Evolutionary conservation across 805 yeast genomes (phyloP).

Genomic region (Barnettozyma pratensis): DNA sequence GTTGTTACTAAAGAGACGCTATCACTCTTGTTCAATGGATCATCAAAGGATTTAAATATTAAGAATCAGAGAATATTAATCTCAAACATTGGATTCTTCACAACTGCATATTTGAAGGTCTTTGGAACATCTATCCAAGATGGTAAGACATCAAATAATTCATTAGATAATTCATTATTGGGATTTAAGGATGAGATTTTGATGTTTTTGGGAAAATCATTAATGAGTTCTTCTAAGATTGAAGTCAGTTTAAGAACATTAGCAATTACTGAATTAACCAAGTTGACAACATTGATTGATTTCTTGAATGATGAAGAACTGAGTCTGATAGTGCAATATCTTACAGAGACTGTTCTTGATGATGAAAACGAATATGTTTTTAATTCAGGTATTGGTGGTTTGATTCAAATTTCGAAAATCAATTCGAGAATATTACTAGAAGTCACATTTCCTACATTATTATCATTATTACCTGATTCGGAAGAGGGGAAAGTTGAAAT

Average conservation of each 20-base stretch:
- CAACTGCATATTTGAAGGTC: constrained; percentile 44
- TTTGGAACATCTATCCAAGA: constrained; percentile 27
- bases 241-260: constrained; percentile 68
- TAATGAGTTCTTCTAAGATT: constrained; percentile 59
- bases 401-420: constrained; percentile 41
- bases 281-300: constrained; percentile 43
- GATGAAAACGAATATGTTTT: constrained; percentile 48
- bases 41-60: constrained; percentile 37
- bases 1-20: constrained; percentile 41
- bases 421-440: constrained; percentile 40
- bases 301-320: constrained; percentile 53
- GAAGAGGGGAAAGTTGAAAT: constrained; percentile 25
- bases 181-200: constrained; percentile 62
- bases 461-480: constrained; percentile 47
- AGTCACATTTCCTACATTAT: constrained; percentile 45
- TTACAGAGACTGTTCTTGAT: constrained; percentile 55
- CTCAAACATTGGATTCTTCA: constrained; percentile 53
- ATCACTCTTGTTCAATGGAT: constrained; percentile 34
- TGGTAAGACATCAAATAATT: not conserved
- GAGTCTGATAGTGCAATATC: constrained; percentile 55
- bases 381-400: constrained; percentile 48
- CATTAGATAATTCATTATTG: constrained; percentile 33
- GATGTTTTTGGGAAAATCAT: constrained; percentile 59
- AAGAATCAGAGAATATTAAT: constrained; percentile 56
- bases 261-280: constrained; percentile 59